phyloP scores from a whole-genome alignment of 2,329 filamentous ascomycete species.

The Cladophialophora carrionii region DNA sequence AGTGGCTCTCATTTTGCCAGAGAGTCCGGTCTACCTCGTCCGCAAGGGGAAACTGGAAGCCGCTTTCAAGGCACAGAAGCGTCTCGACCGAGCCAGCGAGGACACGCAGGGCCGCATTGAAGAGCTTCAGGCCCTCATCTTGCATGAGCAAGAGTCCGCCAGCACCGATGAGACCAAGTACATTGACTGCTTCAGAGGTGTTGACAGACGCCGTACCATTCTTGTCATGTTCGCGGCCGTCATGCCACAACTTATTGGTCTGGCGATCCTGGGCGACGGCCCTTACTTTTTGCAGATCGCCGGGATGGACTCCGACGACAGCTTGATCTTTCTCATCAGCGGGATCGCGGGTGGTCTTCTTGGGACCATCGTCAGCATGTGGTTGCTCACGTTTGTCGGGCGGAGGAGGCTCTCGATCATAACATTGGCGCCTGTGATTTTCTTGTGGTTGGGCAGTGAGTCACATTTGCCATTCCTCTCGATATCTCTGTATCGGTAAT shows the following conservation, averaged over 20 bases:
- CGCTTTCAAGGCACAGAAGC: slow-evolving; percentile 53
- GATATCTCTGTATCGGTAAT: neutral
- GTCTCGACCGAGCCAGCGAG: slow-evolving; percentile 51
- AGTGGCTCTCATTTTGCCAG: slow-evolving; percentile 54
- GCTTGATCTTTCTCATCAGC: slow-evolving; percentile 52
- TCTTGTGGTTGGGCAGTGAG: slow-evolving; percentile 48
- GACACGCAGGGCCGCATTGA: slow-evolving; percentile 44
- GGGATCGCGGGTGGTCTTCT: slow-evolving; percentile 52
- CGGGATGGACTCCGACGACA: slow-evolving; percentile 40
- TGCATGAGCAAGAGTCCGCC: slow-evolving; percentile 53
- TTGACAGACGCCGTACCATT: slow-evolving; percentile 40
- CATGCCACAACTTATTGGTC: slow-evolving; percentile 52
- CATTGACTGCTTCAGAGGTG: slow-evolving; percentile 41
- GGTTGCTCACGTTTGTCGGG: slow-evolving; percentile 49
- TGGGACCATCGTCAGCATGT: slow-evolving; percentile 52
- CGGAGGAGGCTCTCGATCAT: slow-evolving; percentile 47
- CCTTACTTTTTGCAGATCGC: slow-evolving; percentile 48
- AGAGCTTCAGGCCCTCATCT: slow-evolving; percentile 50
- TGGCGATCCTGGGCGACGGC: slow-evolving; percentile 50
- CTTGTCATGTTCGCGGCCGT: slow-evolving; percentile 48
- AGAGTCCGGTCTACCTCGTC: slow-evolving; percentile 56
- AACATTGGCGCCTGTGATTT: slow-evolving; percentile 42
- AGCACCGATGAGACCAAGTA: slow-evolving; percentile 41
- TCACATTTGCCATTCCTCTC: neutral
- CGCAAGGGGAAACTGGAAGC: slow-evolving; percentile 47